phyloP scores from a whole-genome alignment of 202 grass and related monocot genomes.

The Cymbopogon flexuosus region DNA sequence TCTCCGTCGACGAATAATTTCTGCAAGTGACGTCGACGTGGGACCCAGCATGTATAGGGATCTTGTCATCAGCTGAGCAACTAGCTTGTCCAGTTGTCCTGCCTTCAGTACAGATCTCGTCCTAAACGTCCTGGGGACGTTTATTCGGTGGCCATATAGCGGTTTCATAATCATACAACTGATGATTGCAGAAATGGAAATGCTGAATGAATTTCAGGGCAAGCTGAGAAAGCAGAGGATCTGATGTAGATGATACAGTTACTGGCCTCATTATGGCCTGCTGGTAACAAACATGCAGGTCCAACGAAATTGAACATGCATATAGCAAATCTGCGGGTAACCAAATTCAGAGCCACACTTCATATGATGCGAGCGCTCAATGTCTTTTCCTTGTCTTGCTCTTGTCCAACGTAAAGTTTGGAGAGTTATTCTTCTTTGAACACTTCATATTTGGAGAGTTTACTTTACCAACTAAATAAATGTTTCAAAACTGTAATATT shows the following conservation, averaged over 20 bases:
- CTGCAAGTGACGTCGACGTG: neutral
- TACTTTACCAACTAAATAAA: neutral
- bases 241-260: neutral
- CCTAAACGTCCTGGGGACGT: neutral
- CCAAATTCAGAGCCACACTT: no score
- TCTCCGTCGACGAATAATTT: neutral
- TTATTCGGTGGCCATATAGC: neutral
- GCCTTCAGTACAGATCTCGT: constrained; percentile 13
- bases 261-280: no score
- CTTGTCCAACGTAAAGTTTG: neutral
- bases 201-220: neutral
- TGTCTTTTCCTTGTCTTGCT: no score
- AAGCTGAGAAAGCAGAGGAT: neutral
- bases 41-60: neutral
- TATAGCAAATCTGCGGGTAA: neutral
- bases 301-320: neutral
- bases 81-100: neutral
- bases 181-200: neutral
- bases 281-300: neutral
- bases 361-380: no score
- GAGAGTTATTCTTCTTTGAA: neutral
- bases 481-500: neutral
- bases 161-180: neutral
- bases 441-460: neutral
- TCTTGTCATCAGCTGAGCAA: neutral